Evolutionary conservation across 306 rosid species (phyloP).

Genomic region (Cucurbita argyrosperma): DNA sequence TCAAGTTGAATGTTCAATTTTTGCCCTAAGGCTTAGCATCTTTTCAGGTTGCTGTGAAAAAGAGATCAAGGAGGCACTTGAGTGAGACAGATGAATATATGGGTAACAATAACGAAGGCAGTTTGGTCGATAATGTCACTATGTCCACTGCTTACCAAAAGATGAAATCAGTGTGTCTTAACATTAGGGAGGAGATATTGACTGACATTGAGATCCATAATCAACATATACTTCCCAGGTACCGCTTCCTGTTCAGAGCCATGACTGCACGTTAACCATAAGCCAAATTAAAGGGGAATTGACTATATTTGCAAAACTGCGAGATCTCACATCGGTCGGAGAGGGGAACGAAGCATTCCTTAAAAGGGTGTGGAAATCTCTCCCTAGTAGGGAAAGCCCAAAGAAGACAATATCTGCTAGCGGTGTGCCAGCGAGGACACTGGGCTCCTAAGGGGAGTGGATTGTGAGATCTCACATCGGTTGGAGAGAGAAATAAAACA

Average conservation of each 20-base stretch:
- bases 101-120: slow-evolving; percentile 49
- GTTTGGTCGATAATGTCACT: slow-evolving; percentile 40
- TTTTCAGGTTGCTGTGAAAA: slow-evolving; percentile 80
- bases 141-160: slow-evolving; percentile 65
- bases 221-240: slow-evolving; percentile 94
- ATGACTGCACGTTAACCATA: background rate
- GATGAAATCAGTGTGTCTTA: slow-evolving; percentile 66
- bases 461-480: too few species aligned
- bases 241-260: slow-evolving; percentile 9
- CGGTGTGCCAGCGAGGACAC: too few species aligned
- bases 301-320: background rate
- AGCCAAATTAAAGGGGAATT: background rate
- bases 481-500: too few species aligned
- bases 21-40: slow-evolving; percentile 13
- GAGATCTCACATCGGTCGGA: too few species aligned
- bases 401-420: too few species aligned
- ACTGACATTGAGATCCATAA: slow-evolving; percentile 86
- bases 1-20: background rate
- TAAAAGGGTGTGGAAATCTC: too few species aligned
- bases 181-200: slow-evolving; percentile 57
- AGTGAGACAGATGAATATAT: slow-evolving; percentile 89
- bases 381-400: too few species aligned
- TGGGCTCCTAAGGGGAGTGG: too few species aligned
- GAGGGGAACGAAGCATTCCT: too few species aligned
- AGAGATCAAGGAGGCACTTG: slow-evolving; percentile 73